Evolutionary conservation across 495 filamentous ascomycete species (phyloP).

Genomic region (Hypoxylon fuscum): DNA sequence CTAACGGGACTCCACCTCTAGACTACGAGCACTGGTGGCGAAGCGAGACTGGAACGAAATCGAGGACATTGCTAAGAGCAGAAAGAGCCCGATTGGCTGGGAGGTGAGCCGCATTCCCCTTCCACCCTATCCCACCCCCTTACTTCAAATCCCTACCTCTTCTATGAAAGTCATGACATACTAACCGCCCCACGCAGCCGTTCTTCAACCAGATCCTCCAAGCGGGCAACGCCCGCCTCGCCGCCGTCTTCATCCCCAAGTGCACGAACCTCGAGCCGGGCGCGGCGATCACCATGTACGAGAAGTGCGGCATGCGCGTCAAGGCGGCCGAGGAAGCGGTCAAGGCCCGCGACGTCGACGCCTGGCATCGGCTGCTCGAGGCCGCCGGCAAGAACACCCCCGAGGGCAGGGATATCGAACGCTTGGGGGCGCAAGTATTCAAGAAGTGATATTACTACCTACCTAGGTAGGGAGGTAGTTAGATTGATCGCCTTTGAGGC

Average conservation of each 20-base stretch:
- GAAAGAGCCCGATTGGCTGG: slow-evolving; percentile 96
- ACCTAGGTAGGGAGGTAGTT: too few relatives aligned
- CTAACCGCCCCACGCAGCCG: slow-evolving; percentile 61
- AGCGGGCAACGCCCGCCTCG: slow-evolving; percentile 90
- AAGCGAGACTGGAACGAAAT: slow-evolving; percentile 91
- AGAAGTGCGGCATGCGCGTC: slow-evolving; percentile 90
- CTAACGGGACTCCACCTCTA: slow-evolving; percentile 34
- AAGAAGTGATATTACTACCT: slow-evolving; percentile 51
- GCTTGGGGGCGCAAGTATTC: slow-evolving; percentile 52
- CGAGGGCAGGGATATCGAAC: slow-evolving; percentile 59
- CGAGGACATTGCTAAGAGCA: slow-evolving; percentile 77
- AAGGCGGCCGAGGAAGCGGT: slow-evolving; percentile 94
- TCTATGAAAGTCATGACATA: background rate
- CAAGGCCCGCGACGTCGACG: slow-evolving; percentile 77
- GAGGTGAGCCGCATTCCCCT: slow-evolving; percentile 65
- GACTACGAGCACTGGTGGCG: slow-evolving; percentile 86
- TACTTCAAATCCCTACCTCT: background rate
- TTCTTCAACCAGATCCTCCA: slow-evolving; percentile 90
- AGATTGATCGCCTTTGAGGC: background rate
- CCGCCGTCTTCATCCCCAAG: slow-evolving; percentile 86
- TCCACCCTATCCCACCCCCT: slow-evolving; percentile 3
- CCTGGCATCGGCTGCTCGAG: slow-evolving; percentile 58
- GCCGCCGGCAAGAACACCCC: slow-evolving; percentile 52
- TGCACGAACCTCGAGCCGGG: slow-evolving; percentile 67
- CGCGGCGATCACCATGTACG: slow-evolving; percentile 89